Evolutionary conservation across 345 rosid genomes (phyloP).

Genomic region (Barbarea vulgaris): DNA sequence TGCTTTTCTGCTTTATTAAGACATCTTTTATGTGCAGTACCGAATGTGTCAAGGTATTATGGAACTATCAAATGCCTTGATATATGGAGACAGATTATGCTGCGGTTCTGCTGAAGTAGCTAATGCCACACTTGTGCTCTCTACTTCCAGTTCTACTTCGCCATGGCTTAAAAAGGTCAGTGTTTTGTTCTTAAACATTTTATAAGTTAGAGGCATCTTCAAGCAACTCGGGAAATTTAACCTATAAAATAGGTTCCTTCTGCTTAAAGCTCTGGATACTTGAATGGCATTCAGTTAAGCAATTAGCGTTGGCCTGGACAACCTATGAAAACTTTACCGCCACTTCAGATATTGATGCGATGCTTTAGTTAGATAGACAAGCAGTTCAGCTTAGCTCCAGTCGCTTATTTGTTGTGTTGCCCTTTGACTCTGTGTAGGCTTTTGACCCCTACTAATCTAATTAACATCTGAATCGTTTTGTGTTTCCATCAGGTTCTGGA

Average conservation of each 20-base stretch:
- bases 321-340: not conserved
- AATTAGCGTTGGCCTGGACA: not conserved
- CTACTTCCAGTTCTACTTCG: constrained; percentile 48
- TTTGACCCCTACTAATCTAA: constrained; percentile 10
- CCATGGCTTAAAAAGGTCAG: constrained; percentile 77
- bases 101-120: constrained; percentile 93
- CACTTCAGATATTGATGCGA: not conserved
- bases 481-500: constrained; percentile 64
- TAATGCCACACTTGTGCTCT: constrained; percentile 60
- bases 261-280: not conserved
- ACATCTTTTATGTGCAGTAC: constrained; percentile 58
- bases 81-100: constrained; percentile 82
- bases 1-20: constrained; percentile 25
- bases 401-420: constrained; percentile 8
- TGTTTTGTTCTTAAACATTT: constrained; percentile 12
- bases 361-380: constrained; percentile 5
- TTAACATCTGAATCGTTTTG: constrained; percentile 1
- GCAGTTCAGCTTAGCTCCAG: not conserved
- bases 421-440: not conserved
- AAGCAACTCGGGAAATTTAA: constrained; percentile 7
- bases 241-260: not conserved
- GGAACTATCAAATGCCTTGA: constrained; percentile 91
- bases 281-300: not conserved
- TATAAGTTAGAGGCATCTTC: constrained; percentile 9
- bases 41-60: constrained; percentile 94